These are phyloP conservation scores for Adenanthera pavonina DNA, from an alignment of 306 rosid genomes.

Conservation along the genomic window DNA sequence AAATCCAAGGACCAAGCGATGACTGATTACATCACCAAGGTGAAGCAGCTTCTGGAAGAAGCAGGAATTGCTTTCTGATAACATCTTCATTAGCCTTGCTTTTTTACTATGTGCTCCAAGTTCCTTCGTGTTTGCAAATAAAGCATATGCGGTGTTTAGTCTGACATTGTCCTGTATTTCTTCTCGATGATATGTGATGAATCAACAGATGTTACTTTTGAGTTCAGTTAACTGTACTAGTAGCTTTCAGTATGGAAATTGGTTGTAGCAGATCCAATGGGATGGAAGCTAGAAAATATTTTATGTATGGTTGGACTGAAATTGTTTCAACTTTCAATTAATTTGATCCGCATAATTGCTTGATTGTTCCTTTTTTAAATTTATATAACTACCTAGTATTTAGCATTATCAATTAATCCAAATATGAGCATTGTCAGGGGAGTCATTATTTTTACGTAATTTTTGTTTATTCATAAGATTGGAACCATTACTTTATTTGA, in stretches of 20 bases:
- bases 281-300: neutral
- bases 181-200: conserved; percentile 31
- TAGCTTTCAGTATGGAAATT: conserved; percentile 19
- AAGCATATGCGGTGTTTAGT: conserved; percentile 40
- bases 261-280: conserved; percentile 29
- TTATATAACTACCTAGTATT: no score
- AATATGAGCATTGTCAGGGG: no score
- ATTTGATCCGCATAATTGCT: neutral
- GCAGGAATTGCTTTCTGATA: conserved; percentile 62
- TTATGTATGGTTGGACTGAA: conserved; percentile 10
- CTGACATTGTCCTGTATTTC: conserved; percentile 35
- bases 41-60: conserved; percentile 86
- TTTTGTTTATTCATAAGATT: no score
- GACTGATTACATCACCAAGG: conserved; percentile 88
- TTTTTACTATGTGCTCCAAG: conserved; percentile 37
- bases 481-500: no score
- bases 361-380: neutral
- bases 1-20: conserved; percentile 91
- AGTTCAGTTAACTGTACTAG: conserved; percentile 21
- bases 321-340: neutral
- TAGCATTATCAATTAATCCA: no score
- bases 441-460: no score
- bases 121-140: conserved; percentile 40
- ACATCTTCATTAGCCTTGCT: conserved; percentile 25
- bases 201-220: conserved; percentile 18